Evolutionary conservation across 2,329 filamentous ascomycete species (phyloP), one percentile per base, ranked within the genome.

Genomic region (Nigrospora oryzae): DNA sequence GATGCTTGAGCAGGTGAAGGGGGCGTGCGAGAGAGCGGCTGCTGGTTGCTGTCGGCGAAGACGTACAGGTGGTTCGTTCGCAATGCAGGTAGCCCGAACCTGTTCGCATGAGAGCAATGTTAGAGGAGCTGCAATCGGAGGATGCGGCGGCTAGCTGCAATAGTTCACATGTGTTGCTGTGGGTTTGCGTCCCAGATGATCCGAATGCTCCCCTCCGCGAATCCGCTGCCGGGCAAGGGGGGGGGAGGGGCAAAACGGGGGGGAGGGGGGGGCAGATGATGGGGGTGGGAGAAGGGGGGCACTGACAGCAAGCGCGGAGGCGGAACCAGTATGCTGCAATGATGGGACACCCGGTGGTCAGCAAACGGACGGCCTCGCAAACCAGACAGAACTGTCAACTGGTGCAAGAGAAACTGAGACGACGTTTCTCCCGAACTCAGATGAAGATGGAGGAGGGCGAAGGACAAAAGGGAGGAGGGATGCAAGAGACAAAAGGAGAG

Each of bases 11-110:
- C 34, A 31, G 39, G 23, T 28, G 23, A 28, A 10, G 23, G 23
- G 23, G 23, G 23, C 23, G 23, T 28, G 23, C 23, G 8, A 10
- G 7, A 28, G 23, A 28, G 5, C 7, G 6, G 15, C 16, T n/a
- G 14, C 33, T 15, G 33, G 23, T 13, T 36, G 33, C 32, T 36
- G 16, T n/a, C 36, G 40, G 40, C 10, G 23, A 28, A 28, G 4
- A 28, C 23, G 34, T 14, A 41, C 31, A 58, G 55, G 46, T 54
- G 51, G 56, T 57, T 59, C 56, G 60, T 61, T 63, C 57, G 61
- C 60, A 38, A 67, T 69, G 67, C 65, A 64, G 61, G 58, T 62
- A 65, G 56, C 66, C 67, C 60, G 64, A 67, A 68, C 64, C 63
- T 68, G 66, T 69, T 69, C 65, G 65, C 65, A 67, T 65, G 57